Conservation (phyloP, 768 basidiomycete genomes). For the Glaciozyma antarctica region DNA sequence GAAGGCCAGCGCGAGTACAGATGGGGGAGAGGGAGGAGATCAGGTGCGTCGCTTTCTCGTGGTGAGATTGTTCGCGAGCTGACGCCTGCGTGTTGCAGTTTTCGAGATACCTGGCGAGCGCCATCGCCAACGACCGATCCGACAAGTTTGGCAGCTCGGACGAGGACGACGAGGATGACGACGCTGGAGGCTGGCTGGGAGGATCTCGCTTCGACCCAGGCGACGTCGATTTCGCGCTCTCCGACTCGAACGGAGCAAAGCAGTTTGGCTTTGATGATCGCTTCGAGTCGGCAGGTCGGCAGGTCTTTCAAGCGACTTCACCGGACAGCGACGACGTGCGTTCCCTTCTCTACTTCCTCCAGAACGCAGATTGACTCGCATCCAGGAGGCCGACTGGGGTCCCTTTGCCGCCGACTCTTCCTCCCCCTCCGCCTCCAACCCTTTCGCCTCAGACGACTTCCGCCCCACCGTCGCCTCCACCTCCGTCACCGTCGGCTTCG, state of each 20-base stretch:
- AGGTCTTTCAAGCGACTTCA: slow-evolving; percentile 7
- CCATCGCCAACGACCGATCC: slow-evolving; percentile 48
- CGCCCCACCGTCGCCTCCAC: slow-evolving; percentile 18
- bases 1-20: slow-evolving; percentile 44
- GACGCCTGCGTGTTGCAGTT: slow-evolving; percentile 48
- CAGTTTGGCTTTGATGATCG: slow-evolving; percentile 32
- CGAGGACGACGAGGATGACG: slow-evolving; percentile 15
- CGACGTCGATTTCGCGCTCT: slow-evolving; percentile 23
- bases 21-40: slow-evolving; percentile 46
- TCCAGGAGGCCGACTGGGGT: slow-evolving; percentile 24
- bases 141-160: slow-evolving; percentile 39
- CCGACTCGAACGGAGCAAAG: background rate
- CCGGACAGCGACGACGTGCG: slow-evolving; percentile 17
- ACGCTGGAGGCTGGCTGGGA: slow-evolving; percentile 19
- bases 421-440: background rate
- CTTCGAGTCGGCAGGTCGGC: slow-evolving; percentile 13
- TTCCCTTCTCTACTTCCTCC: background rate
- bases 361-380: background rate
- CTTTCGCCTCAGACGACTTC: slow-evolving; percentile 17
- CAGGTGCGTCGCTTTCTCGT: slow-evolving; percentile 41
- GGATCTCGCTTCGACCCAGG: slow-evolving; percentile 16
- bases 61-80: background rate
- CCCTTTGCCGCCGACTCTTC: slow-evolving; percentile 5
- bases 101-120: slow-evolving; percentile 64
- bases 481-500: slow-evolving; percentile 12